A percentile compares a stretch with the other conserved stretches of the same genome.
phyloP scores from a whole-genome alignment of 78 protist genomes.

The Reticulomyxa filosa region DNA sequence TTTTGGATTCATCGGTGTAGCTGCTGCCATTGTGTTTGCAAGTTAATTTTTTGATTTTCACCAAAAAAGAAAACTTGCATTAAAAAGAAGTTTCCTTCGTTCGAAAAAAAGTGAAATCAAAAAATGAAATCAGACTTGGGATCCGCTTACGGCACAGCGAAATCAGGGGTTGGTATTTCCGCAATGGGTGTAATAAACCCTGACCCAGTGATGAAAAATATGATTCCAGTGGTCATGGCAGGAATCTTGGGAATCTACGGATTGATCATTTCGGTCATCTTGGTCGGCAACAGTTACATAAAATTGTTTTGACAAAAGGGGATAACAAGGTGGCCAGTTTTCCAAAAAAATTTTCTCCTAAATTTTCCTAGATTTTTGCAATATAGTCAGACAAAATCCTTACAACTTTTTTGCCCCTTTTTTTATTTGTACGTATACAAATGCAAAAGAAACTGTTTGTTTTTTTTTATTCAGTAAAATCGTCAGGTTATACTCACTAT shows the following conservation, averaged over 20 bases:
- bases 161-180: constrained; percentile 85
- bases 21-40: constrained; percentile 48
- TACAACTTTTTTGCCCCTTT: too few relatives aligned
- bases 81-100: too few relatives aligned
- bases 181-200: constrained; percentile 86
- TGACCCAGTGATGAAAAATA: constrained; percentile 68
- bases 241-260: constrained; percentile 99
- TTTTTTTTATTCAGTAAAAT: background rate
- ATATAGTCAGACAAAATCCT: too few relatives aligned
- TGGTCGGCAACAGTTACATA: too few relatives aligned
- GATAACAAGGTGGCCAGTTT: too few relatives aligned
- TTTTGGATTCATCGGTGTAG: constrained; percentile 61
- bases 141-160: constrained; percentile 98
- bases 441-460: too few relatives aligned
- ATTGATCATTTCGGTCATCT: constrained; percentile 82
- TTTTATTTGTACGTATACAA: too few relatives aligned
- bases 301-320: too few relatives aligned
- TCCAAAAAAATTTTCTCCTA: too few relatives aligned
- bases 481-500: constrained; percentile 16
- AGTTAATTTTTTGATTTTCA: constrained; percentile 13
- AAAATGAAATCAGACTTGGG: constrained; percentile 65
- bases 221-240: constrained; percentile 91
- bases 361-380: too few relatives aligned
- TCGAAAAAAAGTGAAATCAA: too few relatives aligned
- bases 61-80: background rate